phyloP scores from a whole-genome alignment of 2,329 filamentous ascomycete genomes.

The Geosmithia morbida region DNA sequence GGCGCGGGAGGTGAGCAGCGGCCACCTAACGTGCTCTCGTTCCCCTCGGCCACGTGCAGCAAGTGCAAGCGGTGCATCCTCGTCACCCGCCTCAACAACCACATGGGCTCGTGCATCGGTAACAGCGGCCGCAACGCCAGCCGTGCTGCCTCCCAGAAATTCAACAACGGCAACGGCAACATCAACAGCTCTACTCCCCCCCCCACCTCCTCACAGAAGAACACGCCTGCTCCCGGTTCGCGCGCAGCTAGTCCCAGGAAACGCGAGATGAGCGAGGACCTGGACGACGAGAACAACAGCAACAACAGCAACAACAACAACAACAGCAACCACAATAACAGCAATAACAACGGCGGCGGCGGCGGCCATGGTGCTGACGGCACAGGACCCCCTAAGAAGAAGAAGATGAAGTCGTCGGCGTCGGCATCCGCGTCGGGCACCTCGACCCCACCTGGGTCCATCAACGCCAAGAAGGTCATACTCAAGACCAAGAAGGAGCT shows the following conservation, averaged over 20 bases:
- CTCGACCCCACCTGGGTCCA: background rate
- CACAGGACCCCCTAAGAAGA: slow-evolving; percentile 15
- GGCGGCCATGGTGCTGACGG: slow-evolving; percentile 35
- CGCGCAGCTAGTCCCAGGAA: slow-evolving; percentile 41
- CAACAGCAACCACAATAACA: slow-evolving; percentile 34
- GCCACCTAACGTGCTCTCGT: slow-evolving; percentile 46
- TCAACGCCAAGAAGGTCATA: slow-evolving; percentile 36
- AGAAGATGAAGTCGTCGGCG: slow-evolving; percentile 45
- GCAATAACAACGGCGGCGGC: slow-evolving; percentile 41
- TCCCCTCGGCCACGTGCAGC: slow-evolving; percentile 51
- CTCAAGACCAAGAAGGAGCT: slow-evolving; percentile 37
- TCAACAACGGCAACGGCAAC: slow-evolving; percentile 36
- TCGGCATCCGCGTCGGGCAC: slow-evolving; percentile 23
- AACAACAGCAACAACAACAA: slow-evolving; percentile 36
- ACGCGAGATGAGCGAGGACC: slow-evolving; percentile 41
- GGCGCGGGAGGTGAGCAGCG: slow-evolving; percentile 38
- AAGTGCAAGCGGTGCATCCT: slow-evolving; percentile 54
- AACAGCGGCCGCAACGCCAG: slow-evolving; percentile 51
- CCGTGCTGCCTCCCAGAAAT: slow-evolving; percentile 46
- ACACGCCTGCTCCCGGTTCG: slow-evolving; percentile 41
- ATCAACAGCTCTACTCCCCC: slow-evolving; percentile 44
- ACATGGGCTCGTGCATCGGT: slow-evolving; percentile 54
- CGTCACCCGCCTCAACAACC: slow-evolving; percentile 50
- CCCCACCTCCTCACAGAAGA: slow-evolving; percentile 48
- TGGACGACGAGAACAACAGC: slow-evolving; percentile 35